phyloP scores from a whole-genome alignment of 1,284 basidiomycete genomes.

The Phenoliferia sp. region DNA sequence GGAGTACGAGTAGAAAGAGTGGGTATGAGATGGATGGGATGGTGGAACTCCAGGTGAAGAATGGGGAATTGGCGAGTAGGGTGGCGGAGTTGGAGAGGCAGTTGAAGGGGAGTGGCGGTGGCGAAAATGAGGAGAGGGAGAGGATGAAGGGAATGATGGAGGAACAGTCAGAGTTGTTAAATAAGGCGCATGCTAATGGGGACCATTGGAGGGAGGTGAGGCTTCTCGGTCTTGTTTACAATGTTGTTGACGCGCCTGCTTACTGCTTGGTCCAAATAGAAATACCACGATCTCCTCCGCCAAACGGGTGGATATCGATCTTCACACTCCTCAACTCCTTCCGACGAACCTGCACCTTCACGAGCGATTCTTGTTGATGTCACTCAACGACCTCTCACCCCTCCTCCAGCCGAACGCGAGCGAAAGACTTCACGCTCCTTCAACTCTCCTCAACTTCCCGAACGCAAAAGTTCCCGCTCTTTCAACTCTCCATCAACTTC shows the following conservation, averaged over 20 bases:
- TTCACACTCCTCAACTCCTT: background rate
- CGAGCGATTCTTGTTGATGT: background rate
- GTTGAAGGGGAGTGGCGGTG: background rate
- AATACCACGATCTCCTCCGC: conserved; percentile 23
- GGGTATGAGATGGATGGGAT: background rate
- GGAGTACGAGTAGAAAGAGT: background rate
- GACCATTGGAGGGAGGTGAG: conserved; percentile 24
- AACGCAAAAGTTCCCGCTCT: background rate
- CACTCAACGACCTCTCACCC: background rate
- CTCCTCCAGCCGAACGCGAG: background rate
- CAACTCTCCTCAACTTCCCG: conserved; percentile 2
- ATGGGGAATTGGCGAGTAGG: conserved; percentile 8
- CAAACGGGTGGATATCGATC: conserved; percentile 5
- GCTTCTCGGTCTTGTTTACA: too few relatives aligned
- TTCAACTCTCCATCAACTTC: background rate
- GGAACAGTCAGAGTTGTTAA: conserved; percentile 5
- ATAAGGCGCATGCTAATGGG: conserved; percentile 5
- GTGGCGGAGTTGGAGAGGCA: conserved; percentile 13
- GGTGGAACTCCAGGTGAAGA: conserved; percentile 13
- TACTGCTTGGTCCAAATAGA: conserved; percentile 2
- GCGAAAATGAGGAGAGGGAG: conserved; percentile 1
- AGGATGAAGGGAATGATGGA: conserved; percentile 9
- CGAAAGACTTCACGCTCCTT: too few relatives aligned
- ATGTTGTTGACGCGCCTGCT: background rate
- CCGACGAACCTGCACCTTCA: conserved; percentile 4